Base-by-base conservation (phyloP, 192 early-diverging fungal species). In the Lunasporangiospora selenospora region DNA sequence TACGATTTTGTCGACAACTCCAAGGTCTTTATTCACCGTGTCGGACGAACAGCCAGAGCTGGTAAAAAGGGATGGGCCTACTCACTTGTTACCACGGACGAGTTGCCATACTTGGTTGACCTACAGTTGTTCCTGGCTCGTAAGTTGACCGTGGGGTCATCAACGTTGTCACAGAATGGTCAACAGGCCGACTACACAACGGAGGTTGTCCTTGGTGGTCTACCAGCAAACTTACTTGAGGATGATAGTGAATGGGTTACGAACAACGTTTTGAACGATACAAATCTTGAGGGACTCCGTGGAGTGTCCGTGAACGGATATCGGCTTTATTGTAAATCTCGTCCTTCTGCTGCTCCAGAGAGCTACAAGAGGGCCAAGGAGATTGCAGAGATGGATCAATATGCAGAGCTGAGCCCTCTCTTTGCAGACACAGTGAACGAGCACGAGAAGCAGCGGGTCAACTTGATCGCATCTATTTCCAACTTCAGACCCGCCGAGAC, bases 21-120 rank as follows among this genome's bases (percentile, higher is more conserved):
- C 67, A 99, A 99, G 67, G 89, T 97, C 11, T 96, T 99, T 86
- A 85, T 99, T 33, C 97, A 99, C 81, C 88, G 97, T 57, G 95
- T 97, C 15, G 98, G 98, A 49, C 89, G 98, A 83, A 91, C 91
- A 12, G 98, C 94, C 15, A 89, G 98, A 83, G 98, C 98, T 4
- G 98, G 98, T 27, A 85, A 90, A 36, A 85, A 85, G 24, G 98
- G 98, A 51, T 92, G 90, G 89, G 94, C 97, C 0, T 98, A 89
- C 63, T 93, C 93, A 4, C 77, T 99, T 24, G 84, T 97, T 3
- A 85, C 92, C 0, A 56, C 82, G 4, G 97, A 99, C 33, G 97
- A 99, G 67, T 57, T 99, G 24, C 95, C 97, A 1, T 94, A 92
- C 58, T 77, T 98, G 44, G 66, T 99, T 9, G 97, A 99, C 78